These are phyloP conservation scores for Phytophthora parvispora DNA, from an alignment of 352 stramenopile genomes.

Conservation along the genomic window DNA sequence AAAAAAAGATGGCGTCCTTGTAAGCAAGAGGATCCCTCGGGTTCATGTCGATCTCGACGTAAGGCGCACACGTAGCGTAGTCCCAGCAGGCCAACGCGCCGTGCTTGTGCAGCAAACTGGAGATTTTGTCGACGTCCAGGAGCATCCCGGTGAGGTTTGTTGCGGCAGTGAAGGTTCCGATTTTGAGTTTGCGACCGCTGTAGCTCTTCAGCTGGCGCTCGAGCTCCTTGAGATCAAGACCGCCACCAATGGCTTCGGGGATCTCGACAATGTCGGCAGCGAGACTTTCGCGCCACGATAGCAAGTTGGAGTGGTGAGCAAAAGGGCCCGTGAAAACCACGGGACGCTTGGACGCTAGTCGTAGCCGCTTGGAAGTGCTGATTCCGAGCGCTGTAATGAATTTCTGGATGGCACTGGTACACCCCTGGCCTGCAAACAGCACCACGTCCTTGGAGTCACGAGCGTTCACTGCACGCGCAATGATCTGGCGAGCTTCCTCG, in stretches of 20 bases:
- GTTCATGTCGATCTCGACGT: constrained; percentile 98
- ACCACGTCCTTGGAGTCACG: constrained; percentile 94
- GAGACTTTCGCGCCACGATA: constrained; percentile 96
- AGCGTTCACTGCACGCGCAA: constrained; percentile 90
- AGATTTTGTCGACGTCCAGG: constrained; percentile 91
- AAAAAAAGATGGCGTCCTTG: constrained; percentile 98
- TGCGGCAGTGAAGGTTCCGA: constrained; percentile 94
- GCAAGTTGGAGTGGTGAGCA: constrained; percentile 98
- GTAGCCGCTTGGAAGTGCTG: constrained; percentile 32
- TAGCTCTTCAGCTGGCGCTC: constrained; percentile 59
- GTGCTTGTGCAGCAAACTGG: constrained; percentile 91
- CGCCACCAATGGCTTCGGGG: constrained; percentile 47
- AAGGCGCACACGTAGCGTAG: constrained; percentile 96
- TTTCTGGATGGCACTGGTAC: constrained; percentile 88
- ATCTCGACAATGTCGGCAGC: constrained; percentile 84
- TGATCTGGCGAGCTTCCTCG: constrained; percentile 96
- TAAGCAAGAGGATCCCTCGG: constrained; percentile 56
- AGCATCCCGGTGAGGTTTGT: constrained; percentile 97
- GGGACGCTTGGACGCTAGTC: constrained; percentile 44
- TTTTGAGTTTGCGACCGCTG: constrained; percentile 60
- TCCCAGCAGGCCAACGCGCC: constrained; percentile 96
- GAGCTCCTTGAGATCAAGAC: constrained; percentile 73
- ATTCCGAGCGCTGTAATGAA: constrained; percentile 80
- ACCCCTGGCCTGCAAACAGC: constrained; percentile 94
- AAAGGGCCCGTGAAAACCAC: constrained; percentile 95